Percentiles rank a stretch among this genome's conserved stretches.
phyloP scores from a whole-genome alignment of 2,329 filamentous ascomycete species.

The Botrytis hyacinthi region DNA sequence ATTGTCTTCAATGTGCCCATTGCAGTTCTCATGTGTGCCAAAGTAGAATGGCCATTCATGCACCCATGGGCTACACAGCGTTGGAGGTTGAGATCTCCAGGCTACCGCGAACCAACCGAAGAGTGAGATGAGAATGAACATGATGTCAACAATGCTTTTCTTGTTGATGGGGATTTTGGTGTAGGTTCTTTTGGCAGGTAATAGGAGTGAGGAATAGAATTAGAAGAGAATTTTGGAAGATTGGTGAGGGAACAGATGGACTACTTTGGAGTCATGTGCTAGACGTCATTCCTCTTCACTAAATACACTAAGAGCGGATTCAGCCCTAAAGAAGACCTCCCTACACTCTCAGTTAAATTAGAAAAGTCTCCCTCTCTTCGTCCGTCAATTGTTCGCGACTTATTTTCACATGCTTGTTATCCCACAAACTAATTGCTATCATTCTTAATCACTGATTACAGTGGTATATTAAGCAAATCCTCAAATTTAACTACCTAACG shows the following conservation, averaged over 20 bases:
- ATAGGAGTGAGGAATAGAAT: too few species aligned
- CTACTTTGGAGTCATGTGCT: background rate
- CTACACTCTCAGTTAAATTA: background rate
- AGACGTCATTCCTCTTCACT: background rate
- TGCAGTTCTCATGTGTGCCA: background rate
- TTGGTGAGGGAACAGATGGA: background rate
- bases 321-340: background rate
- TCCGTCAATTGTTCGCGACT: too few species aligned
- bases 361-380: rapidly evolving
- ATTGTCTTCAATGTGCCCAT: background rate
- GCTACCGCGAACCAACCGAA: too few species aligned
- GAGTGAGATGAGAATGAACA: too few species aligned
- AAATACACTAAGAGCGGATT: background rate
- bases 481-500: rapidly evolving
- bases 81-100: too few species aligned
- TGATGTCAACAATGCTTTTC: too few species aligned
- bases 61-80: background rate
- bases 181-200: too few species aligned
- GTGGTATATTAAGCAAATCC: background rate
- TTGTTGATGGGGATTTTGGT: too few species aligned
- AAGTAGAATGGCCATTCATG: background rate
- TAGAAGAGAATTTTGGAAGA: background rate
- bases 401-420: too few species aligned
- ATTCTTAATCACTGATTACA: background rate
- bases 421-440: too few species aligned